Evolutionary conservation across 1,284 basidiomycete species (phyloP).

Genomic region (Ceratobasidium sp.): DNA sequence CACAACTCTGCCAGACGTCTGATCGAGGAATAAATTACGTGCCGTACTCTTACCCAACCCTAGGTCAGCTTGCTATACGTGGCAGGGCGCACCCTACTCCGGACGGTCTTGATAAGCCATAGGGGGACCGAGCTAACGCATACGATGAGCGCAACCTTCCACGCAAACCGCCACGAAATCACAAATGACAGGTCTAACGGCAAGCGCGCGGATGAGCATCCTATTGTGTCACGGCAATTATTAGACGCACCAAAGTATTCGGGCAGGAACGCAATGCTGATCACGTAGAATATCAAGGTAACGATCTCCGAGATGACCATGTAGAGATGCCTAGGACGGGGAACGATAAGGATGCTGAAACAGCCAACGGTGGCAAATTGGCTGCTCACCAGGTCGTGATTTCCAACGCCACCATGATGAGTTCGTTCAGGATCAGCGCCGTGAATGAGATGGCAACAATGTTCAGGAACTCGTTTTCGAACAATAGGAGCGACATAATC

Average conservation of each 20-base stretch:
- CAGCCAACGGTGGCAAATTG: slow-evolving; percentile 2
- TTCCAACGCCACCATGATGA: slow-evolving; percentile 99
- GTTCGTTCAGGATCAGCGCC: slow-evolving; percentile 94
- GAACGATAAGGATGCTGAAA: slow-evolving; percentile 5
- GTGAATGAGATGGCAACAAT: slow-evolving; percentile 99
- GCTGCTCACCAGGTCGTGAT: slow-evolving; percentile 91
- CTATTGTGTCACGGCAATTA: background rate
- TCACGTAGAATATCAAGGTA: slow-evolving; percentile 89
- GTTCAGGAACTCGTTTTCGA: slow-evolving; percentile 98
- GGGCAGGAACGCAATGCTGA: slow-evolving; percentile 94
- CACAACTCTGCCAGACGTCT: background rate
- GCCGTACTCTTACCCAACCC: background rate
- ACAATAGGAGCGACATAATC: slow-evolving; percentile 95
- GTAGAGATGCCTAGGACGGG: slow-evolving; percentile 83
- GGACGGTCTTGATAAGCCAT: slow-evolving; percentile 90
- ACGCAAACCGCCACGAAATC: slow-evolving; percentile 87
- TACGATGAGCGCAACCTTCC: slow-evolving; percentile 97
- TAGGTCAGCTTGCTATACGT: slow-evolving; percentile 87
- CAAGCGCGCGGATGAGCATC: slow-evolving; percentile 9
- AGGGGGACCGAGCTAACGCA: slow-evolving; percentile 93
- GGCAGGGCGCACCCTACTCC: slow-evolving; percentile 90
- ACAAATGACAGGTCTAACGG: slow-evolving; percentile 90
- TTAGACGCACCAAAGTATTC: slow-evolving; percentile 91
- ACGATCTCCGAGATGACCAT: slow-evolving; percentile 95
- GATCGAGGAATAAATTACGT: slow-evolving; percentile 23